Evolutionary conservation across 768 basidiomycete species (phyloP).

Genomic region (Leucocoprinus sp.): DNA sequence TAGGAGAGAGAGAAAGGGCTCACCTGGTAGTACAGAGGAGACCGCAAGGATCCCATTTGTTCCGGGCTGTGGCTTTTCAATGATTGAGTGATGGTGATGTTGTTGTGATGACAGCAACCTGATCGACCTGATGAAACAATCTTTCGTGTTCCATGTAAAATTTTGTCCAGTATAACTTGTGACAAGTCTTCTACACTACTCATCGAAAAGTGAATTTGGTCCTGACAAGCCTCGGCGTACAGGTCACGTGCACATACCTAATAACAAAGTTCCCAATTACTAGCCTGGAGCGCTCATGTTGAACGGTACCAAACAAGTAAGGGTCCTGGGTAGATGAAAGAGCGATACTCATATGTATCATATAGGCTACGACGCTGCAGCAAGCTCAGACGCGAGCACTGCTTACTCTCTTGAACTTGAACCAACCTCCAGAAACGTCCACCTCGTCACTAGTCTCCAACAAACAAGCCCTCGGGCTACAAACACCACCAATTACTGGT

Average conservation of each 20-base stretch:
- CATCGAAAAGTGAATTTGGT: too few species aligned
- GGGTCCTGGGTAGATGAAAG: constrained; percentile 7
- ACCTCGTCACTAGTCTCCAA: constrained; percentile 23
- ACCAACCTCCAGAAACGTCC: constrained; percentile 44
- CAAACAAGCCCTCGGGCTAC: constrained; percentile 36
- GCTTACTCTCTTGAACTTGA: constrained; percentile 80
- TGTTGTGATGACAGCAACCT: constrained; percentile 4
- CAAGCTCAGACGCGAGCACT: constrained; percentile 84
- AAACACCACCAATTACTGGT: constrained; percentile 42
- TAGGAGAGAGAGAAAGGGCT: background rate
- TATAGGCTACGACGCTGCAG: constrained; percentile 58
- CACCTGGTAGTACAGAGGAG: background rate
- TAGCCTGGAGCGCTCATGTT: constrained; percentile 19
- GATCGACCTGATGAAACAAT: constrained; percentile 2
- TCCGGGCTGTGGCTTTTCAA: background rate
- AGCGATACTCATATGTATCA: background rate
- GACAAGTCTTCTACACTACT: too few species aligned
- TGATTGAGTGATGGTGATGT: constrained; percentile 2
- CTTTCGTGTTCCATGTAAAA: too few species aligned
- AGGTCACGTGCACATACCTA: background rate
- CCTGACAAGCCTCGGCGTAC: too few species aligned
- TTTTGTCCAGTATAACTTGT: too few species aligned
- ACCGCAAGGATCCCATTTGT: background rate
- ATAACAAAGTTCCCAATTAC: background rate
- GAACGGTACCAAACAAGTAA: constrained; percentile 28